phyloP scores from a whole-genome alignment of 768 basidiomycete species.

The Porpolomopsis calyptriformis region DNA sequence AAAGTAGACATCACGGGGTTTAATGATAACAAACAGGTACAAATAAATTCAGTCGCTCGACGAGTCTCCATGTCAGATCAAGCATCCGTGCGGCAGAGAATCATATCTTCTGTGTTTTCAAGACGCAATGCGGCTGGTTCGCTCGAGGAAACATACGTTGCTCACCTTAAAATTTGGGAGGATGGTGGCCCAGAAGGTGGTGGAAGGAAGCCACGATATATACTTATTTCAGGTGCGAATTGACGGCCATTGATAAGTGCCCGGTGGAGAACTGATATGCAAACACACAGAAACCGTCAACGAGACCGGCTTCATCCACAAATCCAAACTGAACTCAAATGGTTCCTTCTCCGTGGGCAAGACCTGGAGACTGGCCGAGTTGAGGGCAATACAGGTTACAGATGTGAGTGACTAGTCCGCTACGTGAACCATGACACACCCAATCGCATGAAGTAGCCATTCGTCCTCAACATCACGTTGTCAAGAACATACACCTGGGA shows the following conservation, averaged over 20 bases:
- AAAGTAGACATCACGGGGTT: too few species aligned
- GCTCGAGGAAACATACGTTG: conserved; percentile 71
- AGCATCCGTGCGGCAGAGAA: conserved; percentile 38
- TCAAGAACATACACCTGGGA: conserved; percentile 88
- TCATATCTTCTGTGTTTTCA: conserved; percentile 77
- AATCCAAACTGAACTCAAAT: conserved; percentile 93
- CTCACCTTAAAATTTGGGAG: conserved; percentile 92
- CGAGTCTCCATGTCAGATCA: conserved; percentile 32
- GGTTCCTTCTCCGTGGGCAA: conserved; percentile 95
- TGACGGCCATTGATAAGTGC: too few species aligned
- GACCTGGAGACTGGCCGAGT: conserved; percentile 82
- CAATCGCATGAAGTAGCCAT: conserved; percentile 32
- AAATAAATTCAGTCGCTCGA: not conserved
- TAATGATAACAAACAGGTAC: not conserved
- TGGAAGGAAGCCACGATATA: conserved; percentile 78
- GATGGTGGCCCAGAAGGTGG: conserved; percentile 60
- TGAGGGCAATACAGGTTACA: conserved; percentile 67
- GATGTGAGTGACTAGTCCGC: conserved; percentile 38
- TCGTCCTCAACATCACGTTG: conserved; percentile 70
- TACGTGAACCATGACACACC: not conserved
- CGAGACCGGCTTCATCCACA: conserved; percentile 74
- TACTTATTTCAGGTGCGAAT: conserved; percentile 84
- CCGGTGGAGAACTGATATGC: conserved; percentile 2
- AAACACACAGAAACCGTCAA: conserved; percentile 42
- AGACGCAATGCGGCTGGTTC: conserved; percentile 53